Conservation (phyloP, 1,284 basidiomycete genomes). For the Laetiporus sulphureus region DNA sequence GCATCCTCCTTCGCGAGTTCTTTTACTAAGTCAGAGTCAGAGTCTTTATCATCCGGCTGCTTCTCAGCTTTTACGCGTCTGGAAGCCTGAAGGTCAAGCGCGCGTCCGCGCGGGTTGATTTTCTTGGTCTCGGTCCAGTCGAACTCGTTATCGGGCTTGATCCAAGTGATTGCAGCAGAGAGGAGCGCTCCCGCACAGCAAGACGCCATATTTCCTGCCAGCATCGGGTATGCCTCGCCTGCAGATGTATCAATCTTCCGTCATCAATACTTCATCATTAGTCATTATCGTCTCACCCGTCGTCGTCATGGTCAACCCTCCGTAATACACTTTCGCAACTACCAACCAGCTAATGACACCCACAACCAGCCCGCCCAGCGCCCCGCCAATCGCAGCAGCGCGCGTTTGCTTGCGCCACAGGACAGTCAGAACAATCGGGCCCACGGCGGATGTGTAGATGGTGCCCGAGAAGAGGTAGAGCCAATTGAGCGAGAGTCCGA, state of each 20-base stretch:
- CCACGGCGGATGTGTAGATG: slow-evolving; percentile 23
- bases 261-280: too few relatives aligned
- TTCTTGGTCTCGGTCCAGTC: slow-evolving; percentile 4
- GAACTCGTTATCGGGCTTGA: slow-evolving; percentile 4
- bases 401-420: slow-evolving; percentile 15
- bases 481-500: slow-evolving; percentile 19
- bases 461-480: slow-evolving; percentile 7
- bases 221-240: slow-evolving; percentile 2
- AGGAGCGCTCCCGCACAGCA: slow-evolving; percentile 1
- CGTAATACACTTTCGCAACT: slow-evolving; percentile 5
- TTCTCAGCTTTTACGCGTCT: too few relatives aligned
- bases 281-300: slow-evolving; percentile 4
- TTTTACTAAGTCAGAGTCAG: background rate
- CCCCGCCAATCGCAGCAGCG: slow-evolving; percentile 9
- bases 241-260: background rate
- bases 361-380: slow-evolving; percentile 10
- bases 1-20: background rate
- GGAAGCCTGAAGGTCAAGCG: background rate
- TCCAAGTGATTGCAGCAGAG: background rate
- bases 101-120: slow-evolving; percentile 3
- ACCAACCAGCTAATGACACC: slow-evolving; percentile 14
- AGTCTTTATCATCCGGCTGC: background rate
- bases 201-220: slow-evolving; percentile 5
- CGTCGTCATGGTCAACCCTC: slow-evolving; percentile 2
- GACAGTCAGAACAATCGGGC: slow-evolving; percentile 24